A percentile compares a stretch with the other conserved stretches of the same genome.
Evolutionary conservation across 1,139 yeast genomes (phyloP).

Genomic region (Yamadazyma conglobata): DNA sequence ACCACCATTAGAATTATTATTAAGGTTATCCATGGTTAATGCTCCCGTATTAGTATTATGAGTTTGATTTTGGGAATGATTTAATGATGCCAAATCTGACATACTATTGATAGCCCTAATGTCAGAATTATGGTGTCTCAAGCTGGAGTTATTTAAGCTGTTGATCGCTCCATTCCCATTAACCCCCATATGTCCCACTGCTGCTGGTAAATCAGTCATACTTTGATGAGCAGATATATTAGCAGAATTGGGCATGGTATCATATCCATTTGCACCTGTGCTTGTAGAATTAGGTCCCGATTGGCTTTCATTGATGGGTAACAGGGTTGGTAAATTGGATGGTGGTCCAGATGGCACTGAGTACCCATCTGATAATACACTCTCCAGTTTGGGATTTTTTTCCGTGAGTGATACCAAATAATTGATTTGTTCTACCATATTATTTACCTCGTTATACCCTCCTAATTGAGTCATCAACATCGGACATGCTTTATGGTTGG

Average conservation of each 20-base stretch:
- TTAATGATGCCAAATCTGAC: slow-evolving; percentile 30
- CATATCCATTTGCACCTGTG: slow-evolving; percentile 12
- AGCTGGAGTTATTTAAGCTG: not conserved
- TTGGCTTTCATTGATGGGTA: slow-evolving; percentile 11
- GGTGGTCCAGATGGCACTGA: slow-evolving; percentile 13
- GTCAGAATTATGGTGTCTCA: slow-evolving; percentile 12
- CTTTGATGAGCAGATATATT: slow-evolving; percentile 21
- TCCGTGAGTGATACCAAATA: slow-evolving; percentile 18
- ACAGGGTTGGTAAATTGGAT: slow-evolving; percentile 10
- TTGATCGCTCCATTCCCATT: slow-evolving; percentile 1
- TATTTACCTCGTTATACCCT: slow-evolving; percentile 34
- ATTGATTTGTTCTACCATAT: slow-evolving; percentile 31
- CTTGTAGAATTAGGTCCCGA: slow-evolving; percentile 12
- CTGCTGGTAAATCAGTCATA: slow-evolving; percentile 29
- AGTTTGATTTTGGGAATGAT: slow-evolving; percentile 8
- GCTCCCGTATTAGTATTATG: not conserved
- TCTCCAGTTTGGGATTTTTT: slow-evolving; percentile 8
- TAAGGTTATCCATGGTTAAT: slow-evolving; percentile 1
- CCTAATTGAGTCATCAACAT: slow-evolving; percentile 33
- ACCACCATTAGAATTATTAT: slow-evolving; percentile 5
- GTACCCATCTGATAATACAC: slow-evolving; percentile 5
- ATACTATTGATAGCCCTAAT: slow-evolving; percentile 37
- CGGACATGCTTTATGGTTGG: slow-evolving; percentile 40
- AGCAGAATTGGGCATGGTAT: slow-evolving; percentile 10
- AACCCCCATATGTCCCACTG: slow-evolving; percentile 16